Evolutionary conservation across 1,284 basidiomycete species (phyloP).

Genomic region (Marasmius sp.): DNA sequence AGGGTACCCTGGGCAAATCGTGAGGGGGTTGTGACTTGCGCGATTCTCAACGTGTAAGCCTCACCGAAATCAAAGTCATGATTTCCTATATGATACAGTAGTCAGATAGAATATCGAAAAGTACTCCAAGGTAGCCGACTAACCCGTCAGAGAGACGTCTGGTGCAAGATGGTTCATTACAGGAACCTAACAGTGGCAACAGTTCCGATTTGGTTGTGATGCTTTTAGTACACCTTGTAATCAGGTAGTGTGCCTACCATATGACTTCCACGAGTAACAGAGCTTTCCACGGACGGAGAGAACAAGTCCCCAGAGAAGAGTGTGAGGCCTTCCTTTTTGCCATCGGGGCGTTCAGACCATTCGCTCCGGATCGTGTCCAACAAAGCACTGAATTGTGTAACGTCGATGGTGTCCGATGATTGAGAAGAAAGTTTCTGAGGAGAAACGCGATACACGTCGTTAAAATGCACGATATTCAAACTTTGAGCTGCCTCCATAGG

Average conservation of each 20-base stretch:
- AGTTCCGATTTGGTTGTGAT: not conserved
- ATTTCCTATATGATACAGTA: conserved; percentile 51
- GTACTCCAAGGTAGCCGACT: conserved; percentile 36
- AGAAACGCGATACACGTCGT: conserved; percentile 76
- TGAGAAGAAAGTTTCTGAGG: conserved; percentile 62
- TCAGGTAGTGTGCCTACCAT: conserved; percentile 55
- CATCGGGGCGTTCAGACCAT: conserved; percentile 52
- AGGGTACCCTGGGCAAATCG: conserved; percentile 60
- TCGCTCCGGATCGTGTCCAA: conserved; percentile 55
- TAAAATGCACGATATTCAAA: conserved; percentile 56
- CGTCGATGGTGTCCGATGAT: conserved; percentile 65
- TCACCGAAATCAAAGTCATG: conserved; percentile 83
- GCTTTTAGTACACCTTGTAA: conserved; percentile 4
- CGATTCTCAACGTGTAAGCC: not conserved
- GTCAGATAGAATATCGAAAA: conserved; percentile 19
- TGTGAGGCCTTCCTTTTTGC: conserved; percentile 69
- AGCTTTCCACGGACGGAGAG: conserved; percentile 83
- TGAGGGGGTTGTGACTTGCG: not conserved
- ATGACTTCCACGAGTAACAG: conserved; percentile 88
- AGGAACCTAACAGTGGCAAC: conserved; percentile 55
- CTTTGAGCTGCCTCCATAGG: conserved; percentile 1
- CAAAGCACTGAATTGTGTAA: conserved; percentile 70
- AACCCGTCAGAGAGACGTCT: conserved; percentile 68
- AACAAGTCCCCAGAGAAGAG: conserved; percentile 91
- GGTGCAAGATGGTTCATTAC: conserved; percentile 75